Evolutionary conservation across 2,329 filamentous ascomycete species (phyloP).

Genomic region (Endoconidiophora laricicola): DNA sequence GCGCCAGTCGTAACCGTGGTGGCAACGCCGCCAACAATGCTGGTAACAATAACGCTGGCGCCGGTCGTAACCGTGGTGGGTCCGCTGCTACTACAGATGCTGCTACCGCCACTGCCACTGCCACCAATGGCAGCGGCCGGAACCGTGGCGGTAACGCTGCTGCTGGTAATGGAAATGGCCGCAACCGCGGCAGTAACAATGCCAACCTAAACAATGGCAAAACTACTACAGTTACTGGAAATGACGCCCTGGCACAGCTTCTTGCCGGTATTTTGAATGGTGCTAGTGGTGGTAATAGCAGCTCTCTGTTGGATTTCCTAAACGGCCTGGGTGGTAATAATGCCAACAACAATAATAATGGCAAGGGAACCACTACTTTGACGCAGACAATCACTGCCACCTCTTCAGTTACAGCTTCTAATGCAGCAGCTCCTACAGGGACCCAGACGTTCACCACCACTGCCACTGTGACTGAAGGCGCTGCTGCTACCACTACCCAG

Average conservation of each 20-base stretch:
- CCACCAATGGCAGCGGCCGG: background rate
- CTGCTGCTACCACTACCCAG: background rate
- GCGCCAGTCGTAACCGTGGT: background rate
- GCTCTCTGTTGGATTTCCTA: constrained; percentile 2
- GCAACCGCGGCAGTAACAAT: background rate
- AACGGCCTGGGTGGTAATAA: constrained; percentile 1
- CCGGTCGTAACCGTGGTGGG: background rate
- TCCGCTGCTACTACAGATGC: no score
- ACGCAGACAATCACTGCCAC: background rate
- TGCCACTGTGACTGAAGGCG: background rate
- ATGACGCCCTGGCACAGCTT: background rate
- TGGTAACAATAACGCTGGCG: background rate
- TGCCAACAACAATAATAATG: background rate
- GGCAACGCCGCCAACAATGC: background rate
- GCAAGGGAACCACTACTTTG: no score
- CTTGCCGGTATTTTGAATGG: background rate
- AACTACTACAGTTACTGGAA: background rate
- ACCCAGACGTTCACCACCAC: background rate
- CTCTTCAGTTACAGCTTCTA: background rate
- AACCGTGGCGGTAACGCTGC: background rate
- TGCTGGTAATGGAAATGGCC: background rate
- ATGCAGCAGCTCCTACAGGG: background rate
- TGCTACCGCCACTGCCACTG: background rate
- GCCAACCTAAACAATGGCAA: background rate
- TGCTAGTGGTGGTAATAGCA: background rate